These are phyloP conservation scores for grape (Vitis vinifera) DNA, from an alignment of 164 flowering plant species.

Conservation along the genomic window DNA sequence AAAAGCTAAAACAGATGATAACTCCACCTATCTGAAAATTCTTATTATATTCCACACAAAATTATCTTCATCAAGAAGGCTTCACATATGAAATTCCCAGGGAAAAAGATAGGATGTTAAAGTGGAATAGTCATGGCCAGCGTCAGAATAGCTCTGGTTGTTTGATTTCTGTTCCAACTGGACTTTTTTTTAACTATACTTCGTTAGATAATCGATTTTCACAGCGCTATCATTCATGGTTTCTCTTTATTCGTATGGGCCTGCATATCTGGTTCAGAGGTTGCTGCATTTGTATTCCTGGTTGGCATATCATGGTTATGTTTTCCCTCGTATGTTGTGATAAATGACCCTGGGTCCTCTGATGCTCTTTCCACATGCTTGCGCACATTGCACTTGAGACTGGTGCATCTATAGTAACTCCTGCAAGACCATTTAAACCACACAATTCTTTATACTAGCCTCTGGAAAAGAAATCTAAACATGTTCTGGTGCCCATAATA, in stretches of 20 bases:
- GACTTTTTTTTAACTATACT: not conserved
- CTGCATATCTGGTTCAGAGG: conserved; percentile 37
- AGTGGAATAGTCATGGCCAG: not conserved
- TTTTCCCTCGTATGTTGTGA: conserved; percentile 90
- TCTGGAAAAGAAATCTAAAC: not conserved
- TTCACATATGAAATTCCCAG: not conserved
- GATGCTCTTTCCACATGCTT: conserved; percentile 86
- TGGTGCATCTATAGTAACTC: conserved; percentile 84
- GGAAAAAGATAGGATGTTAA: not conserved
- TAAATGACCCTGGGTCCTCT: conserved; percentile 73
- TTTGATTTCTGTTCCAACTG: not conserved
- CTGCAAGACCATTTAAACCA: conserved; percentile 45
- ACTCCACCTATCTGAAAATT: not conserved
- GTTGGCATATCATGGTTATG: conserved; percentile 86
- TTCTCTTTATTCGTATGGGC: conserved; percentile 23
- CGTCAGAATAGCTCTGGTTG: not conserved
- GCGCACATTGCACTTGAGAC: conserved; percentile 72
- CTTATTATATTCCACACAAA: conserved; percentile 1
- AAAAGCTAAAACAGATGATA: not conserved
- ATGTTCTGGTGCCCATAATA: not conserved
- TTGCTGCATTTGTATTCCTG: conserved; percentile 31
- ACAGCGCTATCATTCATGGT: conserved; percentile 6
- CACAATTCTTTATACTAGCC: not conserved
- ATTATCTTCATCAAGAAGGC: not conserved
- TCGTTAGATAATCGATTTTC: not conserved